phyloP scores from a whole-genome alignment of 768 basidiomycete species.

The Phallus indusiatus region DNA sequence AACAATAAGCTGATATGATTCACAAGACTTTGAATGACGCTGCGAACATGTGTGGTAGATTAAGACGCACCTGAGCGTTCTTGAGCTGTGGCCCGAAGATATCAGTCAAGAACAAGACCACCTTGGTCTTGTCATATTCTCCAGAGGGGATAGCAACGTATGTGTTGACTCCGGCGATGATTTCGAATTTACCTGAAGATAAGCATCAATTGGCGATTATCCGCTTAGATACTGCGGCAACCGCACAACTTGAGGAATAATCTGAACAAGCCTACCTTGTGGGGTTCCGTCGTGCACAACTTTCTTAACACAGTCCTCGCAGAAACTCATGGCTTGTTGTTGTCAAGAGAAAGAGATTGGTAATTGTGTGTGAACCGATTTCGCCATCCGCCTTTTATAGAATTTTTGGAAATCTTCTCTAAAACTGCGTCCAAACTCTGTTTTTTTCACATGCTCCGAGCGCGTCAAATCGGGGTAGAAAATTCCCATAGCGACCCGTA shows the following conservation, averaged over 20 bases:
- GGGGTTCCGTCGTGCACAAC: conserved; percentile 28
- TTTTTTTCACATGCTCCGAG: background rate
- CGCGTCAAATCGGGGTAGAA: too few species aligned
- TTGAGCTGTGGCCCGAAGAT: conserved; percentile 39
- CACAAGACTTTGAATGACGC: background rate
- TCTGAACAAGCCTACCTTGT: conserved; percentile 19
- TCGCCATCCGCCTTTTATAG: background rate
- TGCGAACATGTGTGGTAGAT: background rate
- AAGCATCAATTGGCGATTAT: background rate
- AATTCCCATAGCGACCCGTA: too few species aligned
- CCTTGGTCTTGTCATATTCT: conserved; percentile 45
- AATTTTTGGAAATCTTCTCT: too few species aligned
- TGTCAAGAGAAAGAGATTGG: background rate
- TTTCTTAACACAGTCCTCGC: conserved; percentile 47
- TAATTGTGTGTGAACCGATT: background rate
- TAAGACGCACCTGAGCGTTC: conserved; percentile 33
- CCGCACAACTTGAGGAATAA: background rate
- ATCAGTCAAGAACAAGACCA: conserved; percentile 45
- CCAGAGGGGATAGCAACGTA: conserved; percentile 47
- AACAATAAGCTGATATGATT: conserved; percentile 18
- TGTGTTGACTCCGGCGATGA: conserved; percentile 36
- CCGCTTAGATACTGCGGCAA: background rate
- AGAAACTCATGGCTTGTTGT: conserved; percentile 35
- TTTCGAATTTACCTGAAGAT: conserved; percentile 35
- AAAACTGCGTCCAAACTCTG: background rate